phyloP scores from a whole-genome alignment of 31 red algal species.

The Pterothamnion heteromorphum region DNA sequence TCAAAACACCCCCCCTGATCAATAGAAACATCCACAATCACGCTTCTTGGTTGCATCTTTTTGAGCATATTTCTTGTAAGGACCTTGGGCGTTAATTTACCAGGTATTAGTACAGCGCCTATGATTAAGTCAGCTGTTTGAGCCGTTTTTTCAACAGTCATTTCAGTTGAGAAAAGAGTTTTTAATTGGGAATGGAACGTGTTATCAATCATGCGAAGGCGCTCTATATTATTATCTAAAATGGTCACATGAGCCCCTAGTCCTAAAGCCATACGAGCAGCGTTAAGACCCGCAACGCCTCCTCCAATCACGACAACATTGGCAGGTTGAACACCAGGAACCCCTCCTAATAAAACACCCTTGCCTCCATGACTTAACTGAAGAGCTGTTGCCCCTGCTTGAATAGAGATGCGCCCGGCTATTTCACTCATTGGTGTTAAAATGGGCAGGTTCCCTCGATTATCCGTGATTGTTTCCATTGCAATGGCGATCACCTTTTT shows the following conservation, averaged over 20 bases:
- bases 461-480: constrained; percentile 35
- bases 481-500: constrained; percentile 11
- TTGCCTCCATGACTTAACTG: constrained; percentile 26
- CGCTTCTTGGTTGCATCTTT: constrained; percentile 9
- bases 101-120: constrained; percentile 48
- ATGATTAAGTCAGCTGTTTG: constrained; percentile 34
- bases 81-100: constrained; percentile 18
- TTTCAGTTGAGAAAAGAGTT: neutral
- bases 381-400: constrained; percentile 17
- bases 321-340: constrained; percentile 41
- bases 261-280: constrained; percentile 45
- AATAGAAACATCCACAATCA: constrained; percentile 46
- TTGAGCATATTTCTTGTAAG: constrained; percentile 9
- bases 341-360: constrained; percentile 47
- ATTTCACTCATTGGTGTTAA: constrained; percentile 48
- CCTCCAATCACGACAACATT: constrained; percentile 40
- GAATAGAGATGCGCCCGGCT: constrained; percentile 41
- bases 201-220: constrained; percentile 10
- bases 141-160: neutral
- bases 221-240: neutral
- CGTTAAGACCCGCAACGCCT: constrained; percentile 36
- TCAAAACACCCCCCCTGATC: constrained; percentile 52
- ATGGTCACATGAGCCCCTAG: constrained; percentile 50
- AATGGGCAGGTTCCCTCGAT: constrained; percentile 8
- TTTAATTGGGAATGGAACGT: neutral